Evolutionary conservation across 2,329 filamentous ascomycete species (phyloP).

Genomic region (Exophiala lecanii-corni): DNA sequence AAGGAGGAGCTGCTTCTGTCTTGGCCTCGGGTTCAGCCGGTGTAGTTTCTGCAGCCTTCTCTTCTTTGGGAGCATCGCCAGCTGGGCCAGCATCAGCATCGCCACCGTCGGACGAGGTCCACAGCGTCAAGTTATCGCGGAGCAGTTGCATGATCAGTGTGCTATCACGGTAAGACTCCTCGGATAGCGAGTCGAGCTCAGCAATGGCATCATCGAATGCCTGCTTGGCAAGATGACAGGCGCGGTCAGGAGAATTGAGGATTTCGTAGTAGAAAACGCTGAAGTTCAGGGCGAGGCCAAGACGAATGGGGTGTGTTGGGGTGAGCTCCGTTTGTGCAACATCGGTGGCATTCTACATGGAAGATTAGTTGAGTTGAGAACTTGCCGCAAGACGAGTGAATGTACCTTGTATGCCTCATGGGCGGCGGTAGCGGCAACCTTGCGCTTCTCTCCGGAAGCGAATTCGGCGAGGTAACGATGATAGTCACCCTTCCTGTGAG

Average conservation of each 20-base stretch:
- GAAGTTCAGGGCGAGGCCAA: slow-evolving; percentile 97
- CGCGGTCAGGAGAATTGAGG: slow-evolving; percentile 93
- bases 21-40: slow-evolving; percentile 31
- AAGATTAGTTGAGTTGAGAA: slow-evolving; percentile 10
- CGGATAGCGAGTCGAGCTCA: slow-evolving; percentile 94
- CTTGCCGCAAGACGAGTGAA: slow-evolving; percentile 1
- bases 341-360: slow-evolving; percentile 80
- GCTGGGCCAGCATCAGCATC: slow-evolving; percentile 63
- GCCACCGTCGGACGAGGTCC: slow-evolving; percentile 87
- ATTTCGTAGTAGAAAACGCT: slow-evolving; percentile 99
- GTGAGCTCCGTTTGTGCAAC: slow-evolving; percentile 97
- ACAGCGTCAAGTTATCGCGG: slow-evolving; percentile 95
- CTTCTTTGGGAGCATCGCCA: slow-evolving; percentile 58
- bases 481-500: slow-evolving; percentile 86
- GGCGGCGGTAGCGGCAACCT: slow-evolving; percentile 77
- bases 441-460: slow-evolving; percentile 86
- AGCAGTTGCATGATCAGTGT: slow-evolving; percentile 99
- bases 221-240: slow-evolving; percentile 98
- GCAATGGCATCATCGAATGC: slow-evolving; percentile 98
- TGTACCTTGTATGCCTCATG: slow-evolving; percentile 96
- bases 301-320: slow-evolving; percentile 95
- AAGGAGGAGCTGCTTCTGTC: slow-evolving; percentile 24
- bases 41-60: slow-evolving; percentile 47
- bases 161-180: slow-evolving; percentile 98
- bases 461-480: slow-evolving; percentile 95